Percentiles rank a stretch among this genome's conserved stretches.
Conservation (phyloP, 2,329 filamentous ascomycete species). For the Pezicula rhizophila region DNA sequence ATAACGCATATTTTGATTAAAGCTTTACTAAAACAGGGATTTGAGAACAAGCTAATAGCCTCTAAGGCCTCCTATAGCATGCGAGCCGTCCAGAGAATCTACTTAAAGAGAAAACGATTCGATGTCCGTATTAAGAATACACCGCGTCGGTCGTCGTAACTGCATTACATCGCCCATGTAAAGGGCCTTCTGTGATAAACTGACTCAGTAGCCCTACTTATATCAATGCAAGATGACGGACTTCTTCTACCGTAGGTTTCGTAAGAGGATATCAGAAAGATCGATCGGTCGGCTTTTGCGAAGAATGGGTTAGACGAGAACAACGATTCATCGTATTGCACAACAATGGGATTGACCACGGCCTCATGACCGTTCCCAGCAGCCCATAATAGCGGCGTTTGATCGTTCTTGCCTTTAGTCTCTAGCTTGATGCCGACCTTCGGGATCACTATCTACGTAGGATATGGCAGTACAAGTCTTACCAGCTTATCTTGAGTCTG, state of each 20-base stretch:
- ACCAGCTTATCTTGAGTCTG: no score
- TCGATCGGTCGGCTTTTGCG: no score
- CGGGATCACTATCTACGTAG: no score
- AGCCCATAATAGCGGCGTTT: no score
- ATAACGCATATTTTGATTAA: slow-evolving; percentile 12
- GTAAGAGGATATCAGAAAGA: slow-evolving; percentile 8
- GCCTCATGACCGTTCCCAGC: no score
- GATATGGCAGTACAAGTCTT: no score
- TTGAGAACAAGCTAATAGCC: slow-evolving; percentile 17
- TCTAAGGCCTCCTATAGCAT: slow-evolving; percentile 5
- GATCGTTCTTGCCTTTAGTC: no score
- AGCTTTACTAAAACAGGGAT: slow-evolving; percentile 11
- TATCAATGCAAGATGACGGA: slow-evolving; percentile 25
- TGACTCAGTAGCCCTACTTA: slow-evolving; percentile 24
- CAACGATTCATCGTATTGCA: no score
- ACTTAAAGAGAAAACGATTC: background rate
- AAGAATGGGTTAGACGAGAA: no score
- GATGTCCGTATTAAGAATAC: slow-evolving; percentile 5
- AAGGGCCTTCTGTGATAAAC: slow-evolving; percentile 22
- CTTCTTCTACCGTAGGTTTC: slow-evolving; percentile 17
- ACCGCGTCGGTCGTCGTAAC: slow-evolving; percentile 7
- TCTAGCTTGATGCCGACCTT: no score
- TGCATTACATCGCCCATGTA: slow-evolving; percentile 20
- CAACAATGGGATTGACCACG: no score
- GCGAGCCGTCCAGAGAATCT: background rate